Evolutionary conservation across 164 flowering plant species (phyloP), one percentile per base, ranked within the genome.

Genomic region (Vitis cinerea): DNA sequence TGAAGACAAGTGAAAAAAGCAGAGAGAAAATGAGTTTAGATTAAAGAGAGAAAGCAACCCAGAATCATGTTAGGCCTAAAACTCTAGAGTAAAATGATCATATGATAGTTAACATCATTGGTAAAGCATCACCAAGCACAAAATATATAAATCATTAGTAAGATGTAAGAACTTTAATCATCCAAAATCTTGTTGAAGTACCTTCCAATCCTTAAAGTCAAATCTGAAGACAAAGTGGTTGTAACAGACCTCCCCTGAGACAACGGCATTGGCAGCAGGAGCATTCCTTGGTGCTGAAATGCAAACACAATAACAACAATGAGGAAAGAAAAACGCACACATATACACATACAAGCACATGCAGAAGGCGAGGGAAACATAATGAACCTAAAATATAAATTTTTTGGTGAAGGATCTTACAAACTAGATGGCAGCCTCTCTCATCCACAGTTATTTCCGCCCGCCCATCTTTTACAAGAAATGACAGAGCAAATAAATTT

Each of bases 141-240:
- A 12, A 10, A 23, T 51, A 65, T 14, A 29, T 16, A 16, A 14
- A 9, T 1, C 8, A 19, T 10, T 23, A 27, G 11, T 12, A 65
- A 23, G 11, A 30, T n/a, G 17, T 29, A 27, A 30, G 17, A 23
- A 27, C 6, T 11, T 11, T 10, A 27, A 30, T 17, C 19, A 4
- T 53, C 29, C 11, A 23, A 4, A 54, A 48, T 4, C 70, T 37
- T 37, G 44, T 37, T 37, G 44, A 37, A 37, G 15, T 78, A 95
- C 98, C 99, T 90, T 83, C 98, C 98, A 95, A 75, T 95, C 99
- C 72, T 71, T 84, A 68, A 72, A 91, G 71, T 90, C 97, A 78
- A 87, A 85, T 89, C 93, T 85, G 81, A 95, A 88, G 50, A 89
- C 85, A 77, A 95, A 95, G 75, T 95, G 98, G 55, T 71, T 67